Base-by-base conservation (phyloP, 2,329 filamentous ascomycete species). In the Lasiodiplodia sp. region DNA sequence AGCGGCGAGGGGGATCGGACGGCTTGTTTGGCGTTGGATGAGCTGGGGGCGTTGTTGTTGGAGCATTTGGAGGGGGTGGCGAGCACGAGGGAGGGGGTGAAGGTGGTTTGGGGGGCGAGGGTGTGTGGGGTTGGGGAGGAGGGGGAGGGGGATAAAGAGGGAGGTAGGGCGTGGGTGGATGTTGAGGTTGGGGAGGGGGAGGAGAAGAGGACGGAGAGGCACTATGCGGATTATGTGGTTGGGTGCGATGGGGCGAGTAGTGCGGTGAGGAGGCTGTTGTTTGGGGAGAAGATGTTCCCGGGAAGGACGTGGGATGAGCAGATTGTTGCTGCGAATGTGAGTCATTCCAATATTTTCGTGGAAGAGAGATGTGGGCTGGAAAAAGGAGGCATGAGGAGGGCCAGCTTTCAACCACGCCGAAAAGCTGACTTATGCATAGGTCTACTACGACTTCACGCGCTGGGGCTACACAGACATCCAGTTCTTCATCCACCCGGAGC, bases 251-350 rank as follows among this genome's bases (percentile, higher is more conserved):
- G 77, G 34, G 77, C 76, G 12, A 75, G 75, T 11, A 79, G 77
- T 69, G 73, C 72, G 63, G 76, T 78, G 10, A 73, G 77, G 40
- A 74, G 72, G 14, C 71, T 71, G 0, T 69, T 79, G 23, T 79
- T 79, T 60, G 77, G 77, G 0, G 68, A 70, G 21, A 76, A 76
- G 56, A 74, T 75, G 6, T 90, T 86, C 70, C 87, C 87, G 0
- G 88, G 87, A 0, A 86, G 86, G 71, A 90, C 88, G 0, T 86
- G 87, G 82, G 83, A 88, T 66, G 81, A 82, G 69, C 86, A 88
- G 73, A 88, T 90, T 68, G 83, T 90, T 18, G 87, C 88, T 55
- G 89, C 87, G 6, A 89, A 90, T 78, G 86, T 87, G 72, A 75
- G 82, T 44, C 28, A 21, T 55, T 23, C 16, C 34, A 34, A 7